phyloP scores from a whole-genome alignment of 2,329 filamentous ascomycete species.

The Apiospora saccharicola region DNA sequence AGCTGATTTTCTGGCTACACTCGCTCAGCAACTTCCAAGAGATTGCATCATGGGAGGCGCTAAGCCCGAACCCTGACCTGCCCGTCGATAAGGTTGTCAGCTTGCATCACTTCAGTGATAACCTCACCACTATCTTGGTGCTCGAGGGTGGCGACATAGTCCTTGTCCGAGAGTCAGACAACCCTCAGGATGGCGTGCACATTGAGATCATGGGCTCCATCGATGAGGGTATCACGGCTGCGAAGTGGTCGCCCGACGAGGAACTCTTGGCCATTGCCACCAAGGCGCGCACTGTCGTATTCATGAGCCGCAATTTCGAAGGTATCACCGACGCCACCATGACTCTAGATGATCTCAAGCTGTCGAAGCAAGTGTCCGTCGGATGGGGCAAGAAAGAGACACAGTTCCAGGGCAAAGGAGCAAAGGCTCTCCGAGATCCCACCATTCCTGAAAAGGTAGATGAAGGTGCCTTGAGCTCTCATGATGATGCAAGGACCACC shows the following conservation, averaged over 20 bases:
- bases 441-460: constrained; percentile 95
- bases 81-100: constrained; percentile 77
- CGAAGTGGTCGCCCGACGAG: constrained; percentile 94
- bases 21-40: constrained; percentile 32
- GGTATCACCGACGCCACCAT: constrained; percentile 79
- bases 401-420: constrained; percentile 92
- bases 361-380: constrained; percentile 94
- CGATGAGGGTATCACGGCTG: constrained; percentile 88
- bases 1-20: constrained; percentile 23
- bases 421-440: constrained; percentile 85
- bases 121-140: constrained; percentile 78
- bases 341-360: constrained; percentile 77
- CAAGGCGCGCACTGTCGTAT: constrained; percentile 77
- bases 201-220: constrained; percentile 97
- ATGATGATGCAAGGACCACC: constrained; percentile 74
- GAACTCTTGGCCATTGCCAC: constrained; percentile 88
- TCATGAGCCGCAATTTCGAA: constrained; percentile 94
- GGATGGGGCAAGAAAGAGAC: constrained; percentile 99
- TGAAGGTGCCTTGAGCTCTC: constrained; percentile 75
- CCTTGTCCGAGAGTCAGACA: constrained; percentile 75
- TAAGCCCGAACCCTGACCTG: constrained; percentile 79
- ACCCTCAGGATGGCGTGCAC: constrained; percentile 68
- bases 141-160: constrained; percentile 92
- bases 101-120: constrained; percentile 87
- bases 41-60: constrained; percentile 90